These are phyloP conservation scores for Lippia alba DNA, from an alignment of 305 asterid species.

Conservation along the genomic window DNA sequence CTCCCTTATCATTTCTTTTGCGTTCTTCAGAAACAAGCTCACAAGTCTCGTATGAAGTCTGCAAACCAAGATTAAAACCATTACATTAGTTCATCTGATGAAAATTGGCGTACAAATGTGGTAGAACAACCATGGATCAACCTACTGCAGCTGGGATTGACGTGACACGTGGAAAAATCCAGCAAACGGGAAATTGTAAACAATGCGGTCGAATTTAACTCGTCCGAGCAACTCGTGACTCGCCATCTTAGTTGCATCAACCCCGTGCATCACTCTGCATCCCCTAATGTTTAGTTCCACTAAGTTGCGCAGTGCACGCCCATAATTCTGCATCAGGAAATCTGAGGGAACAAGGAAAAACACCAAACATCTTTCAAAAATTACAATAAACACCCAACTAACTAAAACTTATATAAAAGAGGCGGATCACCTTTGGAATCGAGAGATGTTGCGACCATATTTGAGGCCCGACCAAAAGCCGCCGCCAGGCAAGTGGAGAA, in stretches of 20 bases:
- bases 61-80: not conserved
- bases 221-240: slow-evolving; percentile 8
- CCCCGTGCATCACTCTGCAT: slow-evolving; percentile 40
- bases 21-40: slow-evolving; percentile 42
- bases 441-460: slow-evolving; percentile 50
- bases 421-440: slow-evolving; percentile 49
- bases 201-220: slow-evolving; percentile 33
- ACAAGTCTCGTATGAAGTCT: slow-evolving; percentile 40
- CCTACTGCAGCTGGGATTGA: slow-evolving; percentile 18
- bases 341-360: too few relatives aligned
- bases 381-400: too few relatives aligned
- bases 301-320: slow-evolving; percentile 26
- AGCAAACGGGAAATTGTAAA: slow-evolving; percentile 46
- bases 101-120: too few relatives aligned
- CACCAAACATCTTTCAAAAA: too few relatives aligned
- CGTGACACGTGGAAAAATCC: slow-evolving; percentile 37
- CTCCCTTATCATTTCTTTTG: slow-evolving; percentile 36
- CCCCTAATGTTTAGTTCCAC: slow-evolving; percentile 9
- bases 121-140: too few relatives aligned
- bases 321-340: slow-evolving; percentile 33
- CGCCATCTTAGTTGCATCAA: slow-evolving; percentile 40
- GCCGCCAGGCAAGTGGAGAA: slow-evolving; percentile 45
- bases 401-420: too few relatives aligned
- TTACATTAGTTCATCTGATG: not conserved
- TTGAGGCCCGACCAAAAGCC: slow-evolving; percentile 39